phyloP scores from a whole-genome alignment of 306 rosid genomes.

The Hippophae tibetana region DNA sequence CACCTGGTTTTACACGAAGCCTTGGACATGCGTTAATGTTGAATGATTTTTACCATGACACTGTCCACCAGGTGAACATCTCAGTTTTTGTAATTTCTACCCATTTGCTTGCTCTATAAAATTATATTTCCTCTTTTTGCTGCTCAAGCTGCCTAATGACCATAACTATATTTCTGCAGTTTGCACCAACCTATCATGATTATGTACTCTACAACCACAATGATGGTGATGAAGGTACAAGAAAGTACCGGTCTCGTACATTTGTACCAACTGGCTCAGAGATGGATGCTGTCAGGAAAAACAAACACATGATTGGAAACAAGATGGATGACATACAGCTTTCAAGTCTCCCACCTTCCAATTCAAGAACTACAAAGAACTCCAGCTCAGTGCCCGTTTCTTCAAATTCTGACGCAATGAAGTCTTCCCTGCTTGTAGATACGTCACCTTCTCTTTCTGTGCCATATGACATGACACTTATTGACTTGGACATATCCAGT shows the following conservation, averaged over 20 bases:
- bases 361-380: conserved; percentile 40
- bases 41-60: conserved; percentile 92
- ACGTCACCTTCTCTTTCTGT: conserved; percentile 36
- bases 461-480: conserved; percentile 72
- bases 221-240: conserved; percentile 83
- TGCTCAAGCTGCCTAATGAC: conserved; percentile 16
- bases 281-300: conserved; percentile 84
- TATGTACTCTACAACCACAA: conserved; percentile 88
- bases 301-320: conserved; percentile 55
- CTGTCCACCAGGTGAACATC: conserved; percentile 83
- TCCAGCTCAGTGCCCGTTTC: conserved; percentile 28
- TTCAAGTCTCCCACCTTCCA: conserved; percentile 54
- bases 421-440: conserved; percentile 81
- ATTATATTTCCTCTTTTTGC: conserved; percentile 1
- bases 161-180: conserved; percentile 39
- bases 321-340: conserved; percentile 85
- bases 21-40: conserved; percentile 82
- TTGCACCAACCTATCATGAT: conserved; percentile 97
- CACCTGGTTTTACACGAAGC: conserved; percentile 74
- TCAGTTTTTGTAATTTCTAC: not conserved
- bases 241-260: conserved; percentile 89
- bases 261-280: conserved; percentile 96
- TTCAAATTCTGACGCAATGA: conserved; percentile 34
- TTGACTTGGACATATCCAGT: conserved; percentile 68
- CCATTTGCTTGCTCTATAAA: conserved; percentile 8